A percentile compares a stretch with the other conserved stretches of the same genome.
phyloP scores from a whole-genome alignment of 192 early-diverging fungal species.

The Podila horticola region DNA sequence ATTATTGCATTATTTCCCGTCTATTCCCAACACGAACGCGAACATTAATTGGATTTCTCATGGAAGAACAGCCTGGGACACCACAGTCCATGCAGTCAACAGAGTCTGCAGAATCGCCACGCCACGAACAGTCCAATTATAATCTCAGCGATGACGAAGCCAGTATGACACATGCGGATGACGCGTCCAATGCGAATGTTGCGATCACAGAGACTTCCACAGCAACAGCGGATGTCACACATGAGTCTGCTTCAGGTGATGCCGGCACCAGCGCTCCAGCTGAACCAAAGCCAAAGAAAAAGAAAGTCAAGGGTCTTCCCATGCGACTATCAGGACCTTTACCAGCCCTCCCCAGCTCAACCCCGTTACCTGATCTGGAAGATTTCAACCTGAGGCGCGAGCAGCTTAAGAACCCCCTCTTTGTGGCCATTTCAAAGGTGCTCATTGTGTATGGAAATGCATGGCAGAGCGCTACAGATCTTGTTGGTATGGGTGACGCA shows the following conservation, averaged over 20 bases:
- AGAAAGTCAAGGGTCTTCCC: conserved; percentile 1
- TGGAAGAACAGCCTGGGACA: background rate
- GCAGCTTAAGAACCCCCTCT: conserved; percentile 39
- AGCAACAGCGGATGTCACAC: no score
- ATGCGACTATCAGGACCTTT: conserved; percentile 24
- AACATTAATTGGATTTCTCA: background rate
- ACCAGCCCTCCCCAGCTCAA: conserved; percentile 14
- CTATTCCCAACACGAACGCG: no score
- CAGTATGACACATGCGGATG: background rate
- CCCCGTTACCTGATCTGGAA: conserved; percentile 29
- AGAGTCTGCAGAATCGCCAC: background rate
- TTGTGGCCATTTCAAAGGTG: conserved; percentile 40
- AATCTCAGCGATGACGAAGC: background rate
- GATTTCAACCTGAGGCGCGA: conserved; percentile 35
- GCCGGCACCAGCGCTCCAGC: no score
- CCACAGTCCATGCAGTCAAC: conserved; percentile 1
- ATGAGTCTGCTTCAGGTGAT: no score
- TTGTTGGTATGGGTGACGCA: conserved; percentile 30
- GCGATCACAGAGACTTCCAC: no score
- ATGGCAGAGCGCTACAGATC: conserved; percentile 48
- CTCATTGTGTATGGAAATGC: conserved; percentile 44
- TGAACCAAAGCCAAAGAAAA: conserved; percentile 13
- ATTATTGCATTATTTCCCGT: no score
- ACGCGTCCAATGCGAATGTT: background rate
- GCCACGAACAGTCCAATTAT: background rate